Evolutionary conservation across 495 filamentous ascomycete species (phyloP), one percentile per base, ranked within the genome.

Genomic region (Penicillium coffeae): DNA sequence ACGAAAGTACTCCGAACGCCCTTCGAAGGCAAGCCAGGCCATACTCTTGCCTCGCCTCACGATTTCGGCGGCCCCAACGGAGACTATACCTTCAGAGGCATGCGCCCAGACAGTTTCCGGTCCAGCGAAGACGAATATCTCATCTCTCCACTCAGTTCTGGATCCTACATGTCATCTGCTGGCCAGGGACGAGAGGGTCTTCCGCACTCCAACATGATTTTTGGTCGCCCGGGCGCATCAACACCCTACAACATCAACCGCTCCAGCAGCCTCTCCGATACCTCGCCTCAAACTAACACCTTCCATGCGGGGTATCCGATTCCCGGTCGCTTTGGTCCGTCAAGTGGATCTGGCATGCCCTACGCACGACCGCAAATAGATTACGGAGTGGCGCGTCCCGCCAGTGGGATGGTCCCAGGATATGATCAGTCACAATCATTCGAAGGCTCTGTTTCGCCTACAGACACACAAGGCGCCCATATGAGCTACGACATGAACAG

Each of bases 1-100:
- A 84, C 90, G 8, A 87, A 93, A 69, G 90, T 91, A 7, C 72
- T 96, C 16, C 87, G 94, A 56, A 87, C 87, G n/a, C 86, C 88
- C 6, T 75, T 73, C 51, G 63, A 65, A 30, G 53, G 55, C 43
- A 73, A 66, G 42, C 61, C 63, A 10, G 56, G 64, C 25, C 65
- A 64, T 36, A 65, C 62, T 6, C 55, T 70, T 38, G 56, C 56
- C 41, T 73, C 60, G 21, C 65, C 63, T 22, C 61, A 54, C 38
- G 55, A 43, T 25, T 58, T 45, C 15, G 40, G 56, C 5, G 48
- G 33, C 15, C 54, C 54, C 8, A 56, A 59, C 36, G 21, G 47
- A 10, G 51, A 54, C 56, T 55, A 59, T 39, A 42, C 53, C 16
- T 44, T 54, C 27, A 56, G 71, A 50, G 59, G 65, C 14, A 48